These are phyloP conservation scores for Rostrohypoxylon terebratum DNA, from an alignment of 495 filamentous ascomycete genomes.

Conservation along the genomic window DNA sequence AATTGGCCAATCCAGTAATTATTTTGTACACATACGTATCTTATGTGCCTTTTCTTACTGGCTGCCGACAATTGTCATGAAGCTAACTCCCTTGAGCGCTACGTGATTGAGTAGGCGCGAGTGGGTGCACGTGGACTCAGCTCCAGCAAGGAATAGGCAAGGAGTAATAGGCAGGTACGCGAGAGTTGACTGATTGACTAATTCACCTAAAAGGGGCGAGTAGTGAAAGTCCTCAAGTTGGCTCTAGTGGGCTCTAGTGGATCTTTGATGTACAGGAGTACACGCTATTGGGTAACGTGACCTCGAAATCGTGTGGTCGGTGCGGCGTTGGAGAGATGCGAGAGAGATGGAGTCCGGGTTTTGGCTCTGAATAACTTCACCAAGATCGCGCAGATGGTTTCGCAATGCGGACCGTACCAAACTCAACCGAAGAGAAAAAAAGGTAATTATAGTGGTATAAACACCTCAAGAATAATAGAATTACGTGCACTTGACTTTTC, in stretches of 20 bases:
- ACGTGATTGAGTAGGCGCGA: constrained; percentile 6
- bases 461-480: constrained; percentile 35
- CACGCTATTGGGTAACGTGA: constrained; percentile 53
- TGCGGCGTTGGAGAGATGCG: constrained; percentile 26
- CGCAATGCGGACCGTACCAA: constrained; percentile 26
- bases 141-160: constrained; percentile 26
- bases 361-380: constrained; percentile 62
- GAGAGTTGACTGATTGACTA: constrained; percentile 9
- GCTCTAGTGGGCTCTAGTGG: constrained; percentile 9
- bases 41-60: constrained; percentile 5
- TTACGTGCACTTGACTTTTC: constrained; percentile 48
- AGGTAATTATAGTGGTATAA: constrained; percentile 26
- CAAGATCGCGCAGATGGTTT: constrained; percentile 39
- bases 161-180: constrained; percentile 42
- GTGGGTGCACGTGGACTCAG: constrained; percentile 32
- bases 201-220: constrained; percentile 25
- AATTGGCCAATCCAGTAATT: neutral
- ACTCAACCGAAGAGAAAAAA: constrained; percentile 35
- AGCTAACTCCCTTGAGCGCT: constrained; percentile 15
- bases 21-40: neutral
- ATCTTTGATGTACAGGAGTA: constrained; percentile 35
- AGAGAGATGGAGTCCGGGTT: constrained; percentile 43
- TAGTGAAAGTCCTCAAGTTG: constrained; percentile 2
- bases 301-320: constrained; percentile 52
- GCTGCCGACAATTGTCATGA: constrained; percentile 13